Evolutionary conservation across 2,329 filamentous ascomycete genomes (phyloP).

Genomic region (Arthrinium phaeospermum): DNA sequence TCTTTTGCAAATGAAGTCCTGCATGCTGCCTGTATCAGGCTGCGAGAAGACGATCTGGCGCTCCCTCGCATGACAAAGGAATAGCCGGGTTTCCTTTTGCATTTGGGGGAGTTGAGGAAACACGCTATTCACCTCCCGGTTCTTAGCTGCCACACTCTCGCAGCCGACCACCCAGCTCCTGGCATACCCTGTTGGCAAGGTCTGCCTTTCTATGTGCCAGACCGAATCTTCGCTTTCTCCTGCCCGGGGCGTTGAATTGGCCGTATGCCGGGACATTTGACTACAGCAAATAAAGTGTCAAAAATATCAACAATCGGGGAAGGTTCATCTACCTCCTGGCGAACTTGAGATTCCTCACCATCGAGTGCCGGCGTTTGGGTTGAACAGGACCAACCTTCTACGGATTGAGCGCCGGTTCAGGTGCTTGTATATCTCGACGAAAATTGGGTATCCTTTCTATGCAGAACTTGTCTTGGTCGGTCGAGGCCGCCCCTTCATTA

Average conservation of each 20-base stretch:
- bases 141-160: not conserved
- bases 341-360: too few relatives aligned
- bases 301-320: too few relatives aligned
- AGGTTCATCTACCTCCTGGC: too few relatives aligned
- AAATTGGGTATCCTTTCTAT: too few relatives aligned
- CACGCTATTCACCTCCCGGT: not conserved
- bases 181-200: not conserved
- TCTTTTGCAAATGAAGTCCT: not conserved
- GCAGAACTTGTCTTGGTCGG: too few relatives aligned
- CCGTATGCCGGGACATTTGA: slow-evolving; percentile 26
- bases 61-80: not conserved
- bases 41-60: not conserved
- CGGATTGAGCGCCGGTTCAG: too few relatives aligned
- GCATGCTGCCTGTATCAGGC: not conserved
- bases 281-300: slow-evolving; percentile 27
- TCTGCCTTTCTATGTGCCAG: not conserved
- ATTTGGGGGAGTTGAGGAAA: not conserved
- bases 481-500: too few relatives aligned
- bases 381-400: too few relatives aligned
- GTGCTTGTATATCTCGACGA: too few relatives aligned
- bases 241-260: not conserved
- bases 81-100: not conserved
- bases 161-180: not conserved
- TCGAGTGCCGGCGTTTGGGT: too few relatives aligned
- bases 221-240: not conserved